Evolutionary conservation across 768 basidiomycete species (phyloP).

Genomic region (Sporobolomyces phaffii): DNA sequence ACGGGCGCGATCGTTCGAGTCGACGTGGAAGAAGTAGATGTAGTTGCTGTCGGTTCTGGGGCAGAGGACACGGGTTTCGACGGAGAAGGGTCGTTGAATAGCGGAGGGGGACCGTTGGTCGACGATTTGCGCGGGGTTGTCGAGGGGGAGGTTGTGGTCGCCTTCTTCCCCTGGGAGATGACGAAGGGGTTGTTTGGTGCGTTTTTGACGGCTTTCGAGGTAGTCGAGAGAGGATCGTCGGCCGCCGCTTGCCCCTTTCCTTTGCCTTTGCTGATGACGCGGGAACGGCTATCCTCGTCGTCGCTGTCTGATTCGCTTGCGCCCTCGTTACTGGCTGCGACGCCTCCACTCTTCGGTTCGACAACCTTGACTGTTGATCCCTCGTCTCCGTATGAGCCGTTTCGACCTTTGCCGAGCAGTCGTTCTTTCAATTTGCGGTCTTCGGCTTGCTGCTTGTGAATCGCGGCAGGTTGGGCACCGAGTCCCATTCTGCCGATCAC

Average conservation of each 20-base stretch:
- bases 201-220: too few species aligned
- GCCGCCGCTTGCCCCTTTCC: not conserved
- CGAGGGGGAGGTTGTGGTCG: not conserved
- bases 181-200: slow-evolving; percentile 26
- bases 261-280: slow-evolving; percentile 22
- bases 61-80: slow-evolving; percentile 1
- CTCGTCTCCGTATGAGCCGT: slow-evolving; percentile 5
- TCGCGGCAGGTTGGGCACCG: slow-evolving; percentile 13
- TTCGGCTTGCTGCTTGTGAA: slow-evolving; percentile 25
- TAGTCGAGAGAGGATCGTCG: not conserved
- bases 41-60: too few species aligned
- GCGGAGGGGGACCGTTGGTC: not conserved
- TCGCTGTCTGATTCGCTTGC: slow-evolving; percentile 3
- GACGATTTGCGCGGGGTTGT: not conserved
- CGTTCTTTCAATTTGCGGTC: slow-evolving; percentile 21
- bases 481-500: slow-evolving; percentile 24
- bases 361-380: not conserved
- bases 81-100: slow-evolving; percentile 24
- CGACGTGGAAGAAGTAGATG: too few species aligned
- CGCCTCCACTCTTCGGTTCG: not conserved
- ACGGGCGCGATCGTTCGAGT: not conserved
- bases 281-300: slow-evolving; percentile 30
- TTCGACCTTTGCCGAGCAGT: not conserved
- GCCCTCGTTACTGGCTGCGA: not conserved
- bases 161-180: not conserved